Base-by-base conservation (phyloP, 768 basidiomycete species). In the Rhodotorula babjevae region DNA sequence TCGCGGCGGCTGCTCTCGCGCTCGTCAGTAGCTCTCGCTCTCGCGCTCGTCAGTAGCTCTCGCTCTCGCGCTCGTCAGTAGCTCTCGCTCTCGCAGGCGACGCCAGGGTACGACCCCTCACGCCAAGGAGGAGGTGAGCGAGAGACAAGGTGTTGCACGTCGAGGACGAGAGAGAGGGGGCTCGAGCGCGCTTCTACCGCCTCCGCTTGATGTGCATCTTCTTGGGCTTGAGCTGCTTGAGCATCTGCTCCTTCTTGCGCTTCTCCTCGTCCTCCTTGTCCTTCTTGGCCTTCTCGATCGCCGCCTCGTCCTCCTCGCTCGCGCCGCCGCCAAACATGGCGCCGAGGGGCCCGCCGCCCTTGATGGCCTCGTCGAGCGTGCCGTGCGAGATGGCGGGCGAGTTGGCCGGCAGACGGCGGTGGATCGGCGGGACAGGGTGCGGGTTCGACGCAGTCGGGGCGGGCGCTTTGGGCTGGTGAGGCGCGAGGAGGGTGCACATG, bases 371-470 rank as follows among this genome's bases (percentile, higher is more conserved):
- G 19, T 71, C 77, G 67, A 75, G 74, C 11, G 61, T 69, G n/a
- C 77, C 77, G 63, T 67, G 69, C 15, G 76, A 77, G 52, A 78
- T 53, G 23, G 76, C 76, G 46, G 77, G 77, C 27, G 73, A 75
- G 67, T 75, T 66, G n/a, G 67, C 60, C 10, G 77, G 77, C 27
- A 49, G 80, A 62, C 57, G 81, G 27, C 18, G 76, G 76, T 71
- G 74, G 77, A 77, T 80, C 76, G 53, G 59, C 1, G 71, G 68
- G 14, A 76, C 62, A 0, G 66, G 63, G 65, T 63, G 27, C 10
- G 70, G 70, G 69, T 70, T 61, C 14, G 79, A 74, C 50, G 78
- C 78, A 27, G 79, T 79, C 21, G 79, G 78, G 74, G 71, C 52
- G 40, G 71, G 47, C 33, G 67, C 19, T 18, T 49, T 11, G 23